Evolutionary conservation across 2,329 filamentous ascomycete species (phyloP).

Genomic region (Fusarium globosum): DNA sequence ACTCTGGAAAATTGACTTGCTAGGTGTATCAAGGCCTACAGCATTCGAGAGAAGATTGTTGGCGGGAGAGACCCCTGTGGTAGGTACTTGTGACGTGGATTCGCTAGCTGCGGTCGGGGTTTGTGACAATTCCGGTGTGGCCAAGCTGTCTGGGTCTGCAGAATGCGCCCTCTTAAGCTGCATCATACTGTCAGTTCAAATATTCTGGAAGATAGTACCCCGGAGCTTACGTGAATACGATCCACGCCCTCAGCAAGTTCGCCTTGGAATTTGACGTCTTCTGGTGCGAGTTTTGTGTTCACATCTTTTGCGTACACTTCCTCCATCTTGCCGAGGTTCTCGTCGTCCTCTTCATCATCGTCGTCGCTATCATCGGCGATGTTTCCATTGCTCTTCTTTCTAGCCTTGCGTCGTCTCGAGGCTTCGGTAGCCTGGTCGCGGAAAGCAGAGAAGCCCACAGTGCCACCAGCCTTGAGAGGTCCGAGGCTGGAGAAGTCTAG

Average conservation of each 20-base stretch:
- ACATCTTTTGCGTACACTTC: constrained; percentile 72
- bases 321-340: constrained; percentile 72
- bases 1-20: constrained; percentile 67
- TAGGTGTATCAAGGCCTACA: constrained; percentile 44
- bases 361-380: constrained; percentile 81
- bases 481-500: constrained; percentile 87
- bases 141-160: constrained; percentile 69
- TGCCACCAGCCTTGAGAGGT: constrained; percentile 86
- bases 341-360: constrained; percentile 74
- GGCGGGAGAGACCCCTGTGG: constrained; percentile 26
- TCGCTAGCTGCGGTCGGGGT: constrained; percentile 59
- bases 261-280: constrained; percentile 77
- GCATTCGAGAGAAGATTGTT: constrained; percentile 24
- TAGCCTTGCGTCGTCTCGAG: constrained; percentile 64
- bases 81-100: constrained; percentile 45
- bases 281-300: constrained; percentile 70
- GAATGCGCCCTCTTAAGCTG: constrained; percentile 87
- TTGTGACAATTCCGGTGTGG: constrained; percentile 49
- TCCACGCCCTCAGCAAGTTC: constrained; percentile 84
- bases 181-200: constrained; percentile 26
- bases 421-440: constrained; percentile 73
- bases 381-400: constrained; percentile 73
- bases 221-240: constrained; percentile 76
- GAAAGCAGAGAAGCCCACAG: constrained; percentile 90
- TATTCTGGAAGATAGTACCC: background rate